These are phyloP conservation scores for Bolboschoenoplectus hybrid DNA, from an alignment of 202 grass and related monocot species.

Conservation along the genomic window DNA sequence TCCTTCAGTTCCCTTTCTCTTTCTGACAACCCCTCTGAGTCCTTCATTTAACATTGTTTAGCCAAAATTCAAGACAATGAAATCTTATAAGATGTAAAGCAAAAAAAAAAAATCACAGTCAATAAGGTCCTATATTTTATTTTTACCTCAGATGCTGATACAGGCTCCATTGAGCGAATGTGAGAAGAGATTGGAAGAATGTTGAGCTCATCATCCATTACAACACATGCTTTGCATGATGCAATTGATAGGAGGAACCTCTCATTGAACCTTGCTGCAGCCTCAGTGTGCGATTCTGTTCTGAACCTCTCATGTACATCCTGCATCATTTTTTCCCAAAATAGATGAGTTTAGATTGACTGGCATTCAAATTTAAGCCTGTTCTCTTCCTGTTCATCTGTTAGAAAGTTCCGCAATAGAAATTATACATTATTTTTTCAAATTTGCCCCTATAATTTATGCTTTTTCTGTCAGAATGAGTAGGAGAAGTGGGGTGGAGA, in stretches of 20 bases:
- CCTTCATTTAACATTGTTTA: conserved; percentile 50
- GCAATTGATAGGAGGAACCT: conserved; percentile 87
- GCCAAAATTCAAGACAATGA: conserved; percentile 7
- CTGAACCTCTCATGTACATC: conserved; percentile 96
- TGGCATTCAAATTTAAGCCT: conserved; percentile 16
- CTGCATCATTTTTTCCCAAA: conserved; percentile 46
- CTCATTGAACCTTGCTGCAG: conserved; percentile 82
- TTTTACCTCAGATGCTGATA: conserved; percentile 71
- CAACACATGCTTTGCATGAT: conserved; percentile 83
- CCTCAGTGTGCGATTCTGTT: conserved; percentile 83
- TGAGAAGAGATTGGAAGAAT: conserved; percentile 93
- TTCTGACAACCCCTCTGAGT: conserved; percentile 80
- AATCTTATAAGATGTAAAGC: conserved; percentile 32
- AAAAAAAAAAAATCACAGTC: conserved; percentile 27
- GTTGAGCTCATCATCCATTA: conserved; percentile 99
- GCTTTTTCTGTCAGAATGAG: background rate
- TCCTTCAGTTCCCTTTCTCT: conserved; percentile 81
- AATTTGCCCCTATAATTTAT: background rate
- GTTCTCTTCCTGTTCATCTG: background rate
- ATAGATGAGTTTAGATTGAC: background rate
- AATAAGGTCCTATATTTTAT: conserved; percentile 4
- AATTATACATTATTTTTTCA: conserved; percentile 23
- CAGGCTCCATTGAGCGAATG: conserved; percentile 70
- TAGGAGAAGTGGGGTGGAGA: background rate
- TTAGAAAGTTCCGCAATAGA: background rate